Evolutionary conservation across 495 filamentous ascomycete genomes (phyloP), one percentile per base, ranked within the genome.

Genomic region (Lasiosphaeris hirsuta): DNA sequence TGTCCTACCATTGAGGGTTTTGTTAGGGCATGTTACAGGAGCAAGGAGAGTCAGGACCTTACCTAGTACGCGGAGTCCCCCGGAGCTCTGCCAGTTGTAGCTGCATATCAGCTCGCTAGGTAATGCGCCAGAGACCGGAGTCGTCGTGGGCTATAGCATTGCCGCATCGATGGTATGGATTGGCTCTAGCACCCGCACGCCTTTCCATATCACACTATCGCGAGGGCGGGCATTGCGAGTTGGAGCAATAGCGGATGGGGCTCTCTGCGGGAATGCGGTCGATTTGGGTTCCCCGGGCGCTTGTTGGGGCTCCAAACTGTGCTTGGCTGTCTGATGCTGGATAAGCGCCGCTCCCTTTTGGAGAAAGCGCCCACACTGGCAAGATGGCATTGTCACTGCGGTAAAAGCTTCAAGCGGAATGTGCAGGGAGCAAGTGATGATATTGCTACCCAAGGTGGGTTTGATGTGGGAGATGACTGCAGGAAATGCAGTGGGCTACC

Each of bases 81-180:
- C 45, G 10, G 36, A 18, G 10, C 44, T 10, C 17, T 49, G 54
- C 54, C 54, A 57, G 54, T 57, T 57, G 45, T 57, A 57, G 54
- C 54, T 57, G 45, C 54, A 57, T 10, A 57, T 14, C 36, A 57
- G 54, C 37, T 57, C 34, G 2, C 30, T 15, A 4, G 5, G 45
- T 11, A 45, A 34, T 17, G 14, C 4, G 45, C 17, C 34, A 3
- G 44, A 42, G 10, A 57, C 54, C 7, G 18, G n/a, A 0, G 45
- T 49, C 1, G 23, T 18, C n/a, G 51, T 44, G 18, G 51, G 51
- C 39, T 35, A 10, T 1, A 54, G 39, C 7, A 13, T 18, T 0
- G 14, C 38, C 3, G 14, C 6, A 30, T 44, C 51, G 13, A 54
- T 43, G 7, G 33, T 33, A n/a, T 15, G 41, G 18, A 37, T 15